Percentiles rank a stretch among this genome's conserved stretches.
Conservation (phyloP, 106 monocot species). For the Acorus gramineus region DNA sequence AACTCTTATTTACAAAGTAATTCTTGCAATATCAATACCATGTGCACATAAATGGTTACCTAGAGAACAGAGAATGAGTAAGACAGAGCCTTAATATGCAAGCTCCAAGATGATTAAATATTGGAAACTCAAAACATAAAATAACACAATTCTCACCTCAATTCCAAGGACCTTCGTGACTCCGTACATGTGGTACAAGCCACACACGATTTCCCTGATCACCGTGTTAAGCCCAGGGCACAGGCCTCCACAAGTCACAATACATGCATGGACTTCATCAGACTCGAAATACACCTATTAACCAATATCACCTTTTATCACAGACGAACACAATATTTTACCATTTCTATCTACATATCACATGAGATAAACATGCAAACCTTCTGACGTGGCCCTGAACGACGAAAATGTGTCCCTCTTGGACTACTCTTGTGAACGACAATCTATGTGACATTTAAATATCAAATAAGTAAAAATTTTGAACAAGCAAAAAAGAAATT, state of each 20-base stretch:
- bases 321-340: neutral
- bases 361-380: constrained; percentile 10
- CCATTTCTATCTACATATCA: neutral
- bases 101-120: no score
- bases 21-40: no score
- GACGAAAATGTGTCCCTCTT: constrained; percentile 66
- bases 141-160: constrained; percentile 31
- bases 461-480: neutral
- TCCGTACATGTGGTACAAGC: constrained; percentile 66
- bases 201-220: constrained; percentile 81
- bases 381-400: constrained; percentile 80
- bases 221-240: constrained; percentile 92
- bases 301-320: no score
- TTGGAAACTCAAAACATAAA: neutral
- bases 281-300: constrained; percentile 61
- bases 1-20: no score
- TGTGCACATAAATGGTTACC: no score
- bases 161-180: constrained; percentile 61
- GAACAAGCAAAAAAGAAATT: neutral
- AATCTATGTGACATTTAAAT: constrained; percentile 27
- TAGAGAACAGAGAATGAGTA: no score
- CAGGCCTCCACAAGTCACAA: constrained; percentile 89
- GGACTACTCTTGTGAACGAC: constrained; percentile 58
- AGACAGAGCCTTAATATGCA: no score
- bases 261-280: constrained; percentile 75